Evolutionary conservation across 306 rosid species (phyloP).

Genomic region (Pyrus betulifolia): DNA sequence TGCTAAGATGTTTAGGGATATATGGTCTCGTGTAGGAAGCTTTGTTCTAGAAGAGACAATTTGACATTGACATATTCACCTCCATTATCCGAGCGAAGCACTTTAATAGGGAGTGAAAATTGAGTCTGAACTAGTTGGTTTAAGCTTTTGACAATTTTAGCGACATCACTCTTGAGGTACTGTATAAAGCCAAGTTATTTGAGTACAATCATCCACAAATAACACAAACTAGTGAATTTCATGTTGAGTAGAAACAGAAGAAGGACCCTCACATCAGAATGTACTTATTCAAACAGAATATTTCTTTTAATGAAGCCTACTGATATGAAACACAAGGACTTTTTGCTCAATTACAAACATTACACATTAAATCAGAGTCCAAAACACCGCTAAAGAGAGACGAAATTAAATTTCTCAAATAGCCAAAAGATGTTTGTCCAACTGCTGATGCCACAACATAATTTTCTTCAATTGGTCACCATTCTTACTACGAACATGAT

Average conservation of each 20-base stretch:
- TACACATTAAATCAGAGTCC: too few relatives aligned
- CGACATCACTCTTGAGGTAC: neutral
- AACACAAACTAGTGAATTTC: neutral
- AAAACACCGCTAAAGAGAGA: too few relatives aligned
- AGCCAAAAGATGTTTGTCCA: too few relatives aligned
- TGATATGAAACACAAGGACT: too few relatives aligned
- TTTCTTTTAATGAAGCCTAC: too few relatives aligned
- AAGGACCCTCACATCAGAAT: neutral
- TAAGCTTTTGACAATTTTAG: neutral
- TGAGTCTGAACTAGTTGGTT: neutral
- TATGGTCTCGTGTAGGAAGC: neutral
- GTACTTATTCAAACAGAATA: neutral
- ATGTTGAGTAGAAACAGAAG: neutral
- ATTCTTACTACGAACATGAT: neutral
- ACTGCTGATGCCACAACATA: neutral
- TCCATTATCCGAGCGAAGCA: neutral
- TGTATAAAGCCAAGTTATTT: neutral
- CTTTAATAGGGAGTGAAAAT: neutral
- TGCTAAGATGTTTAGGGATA: neutral
- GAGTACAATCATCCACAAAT: neutral
- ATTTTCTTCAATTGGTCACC: too few relatives aligned
- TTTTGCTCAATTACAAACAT: too few relatives aligned
- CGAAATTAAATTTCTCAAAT: too few relatives aligned
- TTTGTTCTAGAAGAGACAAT: neutral
- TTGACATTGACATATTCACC: neutral